These are phyloP conservation scores for Collariella sp. DNA, from an alignment of 495 filamentous ascomycete species.

Conservation along the genomic window DNA sequence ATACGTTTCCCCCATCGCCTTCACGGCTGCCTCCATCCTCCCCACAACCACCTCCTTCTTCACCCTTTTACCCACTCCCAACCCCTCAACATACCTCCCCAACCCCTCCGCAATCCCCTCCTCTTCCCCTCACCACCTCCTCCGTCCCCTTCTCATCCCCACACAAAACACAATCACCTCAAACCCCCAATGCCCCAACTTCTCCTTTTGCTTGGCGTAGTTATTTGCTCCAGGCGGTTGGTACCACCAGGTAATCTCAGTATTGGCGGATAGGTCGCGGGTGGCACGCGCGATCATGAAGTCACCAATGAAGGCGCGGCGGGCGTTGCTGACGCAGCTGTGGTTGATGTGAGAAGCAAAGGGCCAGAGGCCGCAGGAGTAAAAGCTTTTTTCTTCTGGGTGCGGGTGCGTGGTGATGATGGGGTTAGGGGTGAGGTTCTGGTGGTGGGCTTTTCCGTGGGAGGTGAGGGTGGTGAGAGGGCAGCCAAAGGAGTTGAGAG, in stretches of 20 bases:
- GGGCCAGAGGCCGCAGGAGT: not conserved
- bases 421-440: constrained; percentile 19
- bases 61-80: too few species aligned
- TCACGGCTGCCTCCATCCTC: constrained; percentile 18
- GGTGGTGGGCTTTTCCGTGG: too few species aligned
- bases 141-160: not conserved
- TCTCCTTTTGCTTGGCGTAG: constrained; percentile 7
- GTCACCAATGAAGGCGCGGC: constrained; percentile 49
- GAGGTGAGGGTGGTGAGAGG: not conserved
- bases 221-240: constrained; percentile 15
- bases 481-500: constrained; percentile 39
- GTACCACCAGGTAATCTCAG: constrained; percentile 6
- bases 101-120: not conserved
- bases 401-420: constrained; percentile 18
- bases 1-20: constrained; percentile 28
- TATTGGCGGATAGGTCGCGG: constrained; percentile 36
- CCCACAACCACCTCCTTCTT: not conserved
- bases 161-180: not conserved
- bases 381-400: not conserved
- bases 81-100: not conserved
- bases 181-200: constrained; percentile 38
- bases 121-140: not conserved
- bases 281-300: constrained; percentile 50
- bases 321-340: constrained; percentile 40
- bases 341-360: constrained; percentile 49